Base-by-base conservation (phyloP, 2,329 filamentous ascomycete species). In the Epichloe coenophiala region DNA sequence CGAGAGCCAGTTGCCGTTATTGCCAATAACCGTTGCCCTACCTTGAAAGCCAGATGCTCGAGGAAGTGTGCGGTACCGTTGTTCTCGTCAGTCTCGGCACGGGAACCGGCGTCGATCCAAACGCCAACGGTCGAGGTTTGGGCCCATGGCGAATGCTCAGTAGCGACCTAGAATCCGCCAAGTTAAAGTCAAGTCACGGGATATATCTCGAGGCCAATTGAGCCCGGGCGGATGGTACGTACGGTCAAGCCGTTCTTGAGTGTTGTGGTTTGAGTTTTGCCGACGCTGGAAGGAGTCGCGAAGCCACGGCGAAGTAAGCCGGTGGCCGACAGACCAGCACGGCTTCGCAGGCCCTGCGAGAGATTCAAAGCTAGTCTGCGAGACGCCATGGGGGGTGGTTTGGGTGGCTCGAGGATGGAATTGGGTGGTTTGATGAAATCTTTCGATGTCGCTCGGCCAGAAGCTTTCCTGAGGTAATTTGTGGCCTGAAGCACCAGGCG, bases 11-110 rank as follows among this genome's bases (percentile, higher is more conserved):
- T 42, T n/a, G 23, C 15, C 17, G 13, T 17, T 13, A 8, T 41
- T 9, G 40, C 8, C 37, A 47, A 31, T 27, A 19, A 13, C n/a
- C 13, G 43, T 27, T 21, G 48, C 51, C 60, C 61, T 79, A 95
- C 89, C 88, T 98, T 98, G 84, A 98, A 98, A 63, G 94, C 94
- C 71, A 98, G 81, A 77, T 98, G 93, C 80, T 98, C 93, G 64
- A 98, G 83, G 80, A 98, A 98, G 77, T 98, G 93, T 66, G 93
- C 93, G 63, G 93, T 98, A 73, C 93, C 93, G 77, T 97, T 98
- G 67, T 88, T 97, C 81, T 89, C 89, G 74, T 93, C 84, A 62
- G 93, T 98, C 80, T 98, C 93, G 70, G 93, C 89, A 72, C 93
- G 82, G 72, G 89, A 96, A 69, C 93, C 93, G 70, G 94, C 91